Evolutionary conservation across 2,329 filamentous ascomycete species (phyloP), one percentile per base, ranked within the genome.

Genomic region (Aphanoascus verrucosus): DNA sequence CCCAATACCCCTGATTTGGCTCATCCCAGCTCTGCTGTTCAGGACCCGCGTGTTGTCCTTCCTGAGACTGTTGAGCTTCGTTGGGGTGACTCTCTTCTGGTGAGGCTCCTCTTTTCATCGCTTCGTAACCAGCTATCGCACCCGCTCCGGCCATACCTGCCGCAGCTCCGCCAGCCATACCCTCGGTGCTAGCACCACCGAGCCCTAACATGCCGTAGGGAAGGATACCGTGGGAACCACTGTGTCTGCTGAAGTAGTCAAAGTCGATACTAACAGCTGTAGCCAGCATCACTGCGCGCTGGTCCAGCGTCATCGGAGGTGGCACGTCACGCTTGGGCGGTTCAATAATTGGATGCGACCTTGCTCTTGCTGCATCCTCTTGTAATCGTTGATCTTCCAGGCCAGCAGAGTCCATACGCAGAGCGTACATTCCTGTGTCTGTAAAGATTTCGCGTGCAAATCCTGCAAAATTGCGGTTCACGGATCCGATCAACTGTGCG

Each of bases 201-300:
- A 67, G 62, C 6, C 68, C 71, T 1, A 74, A 73, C 55, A 78
- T 69, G 67, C 73, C 76, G 48, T 81, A 61, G 0, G 80, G 80
- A 1, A 75, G 70, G 42, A 74, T 64, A 14, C 74, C 67, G 8
- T 72, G 72, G 2, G 68, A 63, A 15, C 69, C 65, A 51, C 77
- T 80, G 57, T 83, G 78, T 1, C 80, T 72, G 55, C 79, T 83
- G 67, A 84, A 84, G 65, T 84, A 84, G 62, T 84, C 81, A 56
- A 83, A 84, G 61, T 84, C 81, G 45, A 84, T 75, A 53, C 73
- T 80, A 11, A 84, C 80, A 5, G 81, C 81, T 0, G 81, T 82
- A 8, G 81, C 80, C 7, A 84, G 72, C 80, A 84, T 83, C 23
- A 83, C 74, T 2, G 81, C 81, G 51, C 81, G 73, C 63, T 84